phyloP scores from a whole-genome alignment of 2,329 filamentous ascomycete genomes.

The Fusarium mangiferae region DNA sequence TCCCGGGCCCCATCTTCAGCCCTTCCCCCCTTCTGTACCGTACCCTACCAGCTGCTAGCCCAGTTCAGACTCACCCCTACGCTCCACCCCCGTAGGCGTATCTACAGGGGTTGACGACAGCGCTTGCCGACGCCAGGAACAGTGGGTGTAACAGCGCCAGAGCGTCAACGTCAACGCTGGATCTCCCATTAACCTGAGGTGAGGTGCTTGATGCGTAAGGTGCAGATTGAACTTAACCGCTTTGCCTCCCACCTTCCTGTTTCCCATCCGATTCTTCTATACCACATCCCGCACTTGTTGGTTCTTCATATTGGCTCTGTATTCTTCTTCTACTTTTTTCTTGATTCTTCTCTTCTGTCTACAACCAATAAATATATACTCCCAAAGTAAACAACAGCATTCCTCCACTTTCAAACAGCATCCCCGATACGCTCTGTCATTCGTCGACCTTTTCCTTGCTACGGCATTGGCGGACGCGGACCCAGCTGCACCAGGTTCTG shows the following conservation, averaged over 20 bases:
- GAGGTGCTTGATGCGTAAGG: slow-evolving; percentile 1
- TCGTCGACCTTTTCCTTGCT: slow-evolving; percentile 25
- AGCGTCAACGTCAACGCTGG: slow-evolving; percentile 28
- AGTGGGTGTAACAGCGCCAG: slow-evolving; percentile 19
- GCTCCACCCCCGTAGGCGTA: slow-evolving; percentile 12
- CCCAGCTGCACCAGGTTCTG: slow-evolving; percentile 42
- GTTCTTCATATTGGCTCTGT: not conserved
- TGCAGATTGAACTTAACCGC: slow-evolving; percentile 17
- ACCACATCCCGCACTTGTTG: slow-evolving; percentile 23
- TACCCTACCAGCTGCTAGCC: not conserved
- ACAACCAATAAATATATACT: not conserved
- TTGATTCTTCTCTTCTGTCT: not conserved
- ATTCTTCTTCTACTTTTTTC: not conserved
- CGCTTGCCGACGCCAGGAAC: slow-evolving; percentile 34
- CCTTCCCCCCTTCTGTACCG: not conserved
- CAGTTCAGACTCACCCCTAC: not conserved
- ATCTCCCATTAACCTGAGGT: slow-evolving; percentile 14
- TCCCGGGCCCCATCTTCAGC: slow-evolving; percentile 2
- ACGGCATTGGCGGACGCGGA: slow-evolving; percentile 34
- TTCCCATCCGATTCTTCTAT: slow-evolving; percentile 23
- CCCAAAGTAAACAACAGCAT: slow-evolving; percentile 3
- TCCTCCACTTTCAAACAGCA: slow-evolving; percentile 18
- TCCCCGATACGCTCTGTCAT: slow-evolving; percentile 34
- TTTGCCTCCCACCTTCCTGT: slow-evolving; percentile 17
- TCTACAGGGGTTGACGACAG: slow-evolving; percentile 20